These are phyloP conservation scores for Alternaria sp. DNA, from an alignment of 2,329 filamentous ascomycete genomes.

Conservation along the genomic window DNA sequence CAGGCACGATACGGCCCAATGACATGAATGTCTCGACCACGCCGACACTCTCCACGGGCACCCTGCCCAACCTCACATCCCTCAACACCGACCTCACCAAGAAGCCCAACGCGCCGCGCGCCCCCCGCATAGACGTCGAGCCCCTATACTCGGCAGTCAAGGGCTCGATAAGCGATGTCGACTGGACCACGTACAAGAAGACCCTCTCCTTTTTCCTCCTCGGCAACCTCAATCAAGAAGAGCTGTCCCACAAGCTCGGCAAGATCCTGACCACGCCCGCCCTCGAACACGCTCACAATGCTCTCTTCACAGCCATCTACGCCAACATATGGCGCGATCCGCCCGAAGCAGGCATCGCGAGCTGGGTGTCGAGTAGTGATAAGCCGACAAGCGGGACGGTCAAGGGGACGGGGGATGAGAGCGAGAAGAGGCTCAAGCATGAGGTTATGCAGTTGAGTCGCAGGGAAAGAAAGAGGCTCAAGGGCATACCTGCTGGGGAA, in stretches of 20 bases:
- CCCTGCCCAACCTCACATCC: constrained; percentile 40
- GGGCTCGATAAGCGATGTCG: constrained; percentile 63
- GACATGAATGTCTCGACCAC: constrained; percentile 47
- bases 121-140: constrained; percentile 70
- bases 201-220: constrained; percentile 65
- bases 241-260: constrained; percentile 65
- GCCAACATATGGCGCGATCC: constrained; percentile 68
- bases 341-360: constrained; percentile 69
- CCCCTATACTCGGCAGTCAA: constrained; percentile 70
- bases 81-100: constrained; percentile 55
- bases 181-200: constrained; percentile 69
- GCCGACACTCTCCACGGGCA: constrained; percentile 45
- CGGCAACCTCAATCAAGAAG: constrained; percentile 69
- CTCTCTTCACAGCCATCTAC: constrained; percentile 66
- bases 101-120: constrained; percentile 59
- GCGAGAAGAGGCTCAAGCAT: constrained; percentile 69
- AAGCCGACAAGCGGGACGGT: constrained; percentile 78
- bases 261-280: constrained; percentile 64
- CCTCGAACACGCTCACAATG: constrained; percentile 69
- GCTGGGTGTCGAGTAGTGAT: constrained; percentile 74
- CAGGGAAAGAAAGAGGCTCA: constrained; percentile 67
- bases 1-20: constrained; percentile 50
- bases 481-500: constrained; percentile 59
- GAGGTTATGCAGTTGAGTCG: constrained; percentile 71
- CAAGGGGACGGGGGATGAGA: constrained; percentile 67